Percentiles rank a stretch among this genome's conserved stretches.
phyloP scores from a whole-genome alignment of 352 stramenopile genomes.

The Pythium dissimile region DNA sequence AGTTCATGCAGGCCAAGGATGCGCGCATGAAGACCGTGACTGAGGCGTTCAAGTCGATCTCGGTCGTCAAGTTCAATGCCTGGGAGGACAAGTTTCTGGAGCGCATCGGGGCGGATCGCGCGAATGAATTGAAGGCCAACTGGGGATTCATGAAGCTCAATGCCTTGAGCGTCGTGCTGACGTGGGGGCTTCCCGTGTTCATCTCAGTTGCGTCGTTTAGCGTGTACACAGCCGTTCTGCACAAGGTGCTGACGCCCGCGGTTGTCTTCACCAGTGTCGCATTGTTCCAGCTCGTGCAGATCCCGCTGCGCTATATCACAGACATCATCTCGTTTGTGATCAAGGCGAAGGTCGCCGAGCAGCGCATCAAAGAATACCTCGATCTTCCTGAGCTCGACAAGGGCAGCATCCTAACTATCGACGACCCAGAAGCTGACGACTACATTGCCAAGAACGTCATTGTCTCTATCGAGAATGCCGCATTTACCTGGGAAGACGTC shows the following conservation, averaged over 20 bases:
- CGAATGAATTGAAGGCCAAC: conserved; percentile 20
- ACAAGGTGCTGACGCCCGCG: conserved; percentile 84
- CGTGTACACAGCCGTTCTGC: conserved; percentile 29
- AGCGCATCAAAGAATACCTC: conserved; percentile 28
- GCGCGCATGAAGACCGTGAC: conserved; percentile 33
- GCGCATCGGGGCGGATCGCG: conserved; percentile 32
- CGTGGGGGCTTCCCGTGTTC: conserved; percentile 36
- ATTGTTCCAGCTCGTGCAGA: conserved; percentile 74
- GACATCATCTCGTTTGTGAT: conserved; percentile 58
- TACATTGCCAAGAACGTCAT: conserved; percentile 23
- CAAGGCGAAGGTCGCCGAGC: conserved; percentile 63
- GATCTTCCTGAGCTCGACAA: conserved; percentile 36
- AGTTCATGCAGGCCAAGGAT: conserved; percentile 26
- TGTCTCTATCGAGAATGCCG: conserved; percentile 23
- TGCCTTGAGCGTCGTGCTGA: conserved; percentile 1
- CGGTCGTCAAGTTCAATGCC: conserved; percentile 93
- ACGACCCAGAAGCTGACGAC: background rate
- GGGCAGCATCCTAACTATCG: conserved; percentile 4
- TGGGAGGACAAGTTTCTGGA: conserved; percentile 82
- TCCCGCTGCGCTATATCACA: conserved; percentile 39
- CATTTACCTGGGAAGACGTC: conserved; percentile 27
- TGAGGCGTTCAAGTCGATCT: conserved; percentile 68
- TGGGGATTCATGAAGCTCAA: conserved; percentile 1
- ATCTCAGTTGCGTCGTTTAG: conserved; percentile 40
- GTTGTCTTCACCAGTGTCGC: conserved; percentile 55